Evolutionary conservation across 2,329 filamentous ascomycete species (phyloP).

Genomic region (Rasamsonia emersonii): DNA sequence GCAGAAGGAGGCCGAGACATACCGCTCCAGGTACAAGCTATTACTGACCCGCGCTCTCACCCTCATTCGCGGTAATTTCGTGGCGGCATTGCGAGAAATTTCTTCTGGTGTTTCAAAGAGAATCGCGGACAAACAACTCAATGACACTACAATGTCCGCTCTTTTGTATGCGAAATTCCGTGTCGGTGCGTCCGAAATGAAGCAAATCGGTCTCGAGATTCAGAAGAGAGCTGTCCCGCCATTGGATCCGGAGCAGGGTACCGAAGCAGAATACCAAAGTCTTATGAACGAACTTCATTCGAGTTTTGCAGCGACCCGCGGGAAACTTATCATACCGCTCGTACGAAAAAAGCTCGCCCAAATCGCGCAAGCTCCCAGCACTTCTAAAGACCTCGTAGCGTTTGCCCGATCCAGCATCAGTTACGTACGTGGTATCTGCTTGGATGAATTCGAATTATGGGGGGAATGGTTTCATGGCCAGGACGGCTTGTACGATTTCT

Average conservation of each 20-base stretch:
- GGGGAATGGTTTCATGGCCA: constrained; percentile 58
- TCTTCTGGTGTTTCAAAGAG: constrained; percentile 54
- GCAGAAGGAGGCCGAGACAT: constrained; percentile 80
- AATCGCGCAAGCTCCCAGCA: constrained; percentile 50
- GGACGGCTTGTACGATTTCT: constrained; percentile 55
- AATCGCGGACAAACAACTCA: constrained; percentile 58
- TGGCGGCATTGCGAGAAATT: constrained; percentile 53
- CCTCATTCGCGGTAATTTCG: constrained; percentile 59
- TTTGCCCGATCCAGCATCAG: constrained; percentile 58
- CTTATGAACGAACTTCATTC: constrained; percentile 57
- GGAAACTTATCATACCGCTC: constrained; percentile 52
- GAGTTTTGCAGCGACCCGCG: constrained; percentile 52
- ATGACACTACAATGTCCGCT: constrained; percentile 63
- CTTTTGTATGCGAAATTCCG: constrained; percentile 64
- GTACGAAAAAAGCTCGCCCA: constrained; percentile 52
- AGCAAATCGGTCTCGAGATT: constrained; percentile 58
- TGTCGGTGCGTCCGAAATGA: constrained; percentile 56
- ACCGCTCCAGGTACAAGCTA: constrained; percentile 77
- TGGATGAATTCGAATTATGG: constrained; percentile 61
- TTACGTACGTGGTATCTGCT: constrained; percentile 56
- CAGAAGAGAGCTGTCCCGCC: constrained; percentile 57
- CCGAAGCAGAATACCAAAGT: constrained; percentile 57
- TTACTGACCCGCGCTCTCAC: constrained; percentile 63
- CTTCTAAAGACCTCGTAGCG: constrained; percentile 54
- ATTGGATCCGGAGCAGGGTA: constrained; percentile 49